Evolutionary conservation across 2,329 filamentous ascomycete species (phyloP), one percentile per base, ranked within the genome.

Genomic region (Proliferodiscus dingleyae): DNA sequence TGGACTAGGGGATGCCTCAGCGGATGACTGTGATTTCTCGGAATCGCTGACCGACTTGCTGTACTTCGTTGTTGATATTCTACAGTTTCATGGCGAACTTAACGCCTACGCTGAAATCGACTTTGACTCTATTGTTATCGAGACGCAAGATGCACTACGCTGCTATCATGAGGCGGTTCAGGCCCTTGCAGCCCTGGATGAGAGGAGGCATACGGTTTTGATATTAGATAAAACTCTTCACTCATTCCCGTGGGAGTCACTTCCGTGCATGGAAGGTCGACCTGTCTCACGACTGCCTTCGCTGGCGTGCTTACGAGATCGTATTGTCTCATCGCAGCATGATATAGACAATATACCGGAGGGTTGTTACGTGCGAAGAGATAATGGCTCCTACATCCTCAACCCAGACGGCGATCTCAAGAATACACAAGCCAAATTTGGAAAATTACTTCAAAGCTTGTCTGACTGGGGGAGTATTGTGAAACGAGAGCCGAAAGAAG

Each of bases 91-190:
- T 57, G 93, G 93, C 13, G 94, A 98, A 68, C 80, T 83, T 38
- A 98, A 97, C 62, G 93, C 94, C 0, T 96, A 96, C 66, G 93
- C 98, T 58, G 93, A 98, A 68, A 87, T 98, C 52, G 91, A 97
- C 65, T 95, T 97, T 61, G 93, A 98, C 53, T 71, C 77, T 55
- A 94, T 98, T 80, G 81, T 90, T 4, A 76, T 97, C 30, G 89
- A 95, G 57, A 88, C 87, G 0, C 77, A 89, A 30, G 91, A 96
- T 66, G 88, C 89, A 2, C 70, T 98, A 21, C 80, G 83, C 40
- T 77, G 80, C 1, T 96, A 96, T 61, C 83, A 95, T 59, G 73
- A 70, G 19, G 64, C 61, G 16, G 59, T 69, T 44, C 62, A 69
- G 23, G 63, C 66, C 5, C 54, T 57, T 42, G 55, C 55, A 42